These are phyloP conservation scores for Candida neerlandica DNA, from an alignment of 1,139 yeast species.

Conservation along the genomic window DNA sequence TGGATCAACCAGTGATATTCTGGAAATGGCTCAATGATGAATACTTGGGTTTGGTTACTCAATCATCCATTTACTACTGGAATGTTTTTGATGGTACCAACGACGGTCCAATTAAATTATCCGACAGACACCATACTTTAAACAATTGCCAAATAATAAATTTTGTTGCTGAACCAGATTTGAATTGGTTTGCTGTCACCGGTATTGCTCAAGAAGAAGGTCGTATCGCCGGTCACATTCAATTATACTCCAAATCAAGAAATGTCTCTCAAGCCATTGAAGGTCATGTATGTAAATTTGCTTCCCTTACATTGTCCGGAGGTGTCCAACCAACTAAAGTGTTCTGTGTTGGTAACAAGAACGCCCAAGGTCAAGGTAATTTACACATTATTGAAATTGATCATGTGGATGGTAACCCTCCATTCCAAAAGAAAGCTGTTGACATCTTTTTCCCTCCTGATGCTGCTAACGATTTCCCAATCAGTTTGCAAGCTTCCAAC, in stretches of 20 bases:
- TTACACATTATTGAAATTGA: constrained; percentile 96
- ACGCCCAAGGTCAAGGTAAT: constrained; percentile 81
- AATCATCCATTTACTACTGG: constrained; percentile 75
- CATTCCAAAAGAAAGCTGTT: constrained; percentile 83
- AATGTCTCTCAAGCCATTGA: constrained; percentile 96
- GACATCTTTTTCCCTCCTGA: constrained; percentile 97
- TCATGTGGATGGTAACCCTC: constrained; percentile 85
- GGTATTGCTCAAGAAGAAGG: constrained; percentile 97
- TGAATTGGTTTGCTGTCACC: constrained; percentile 92
- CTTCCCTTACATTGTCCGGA: constrained; percentile 72
- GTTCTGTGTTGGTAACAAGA: constrained; percentile 88
- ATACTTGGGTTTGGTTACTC: constrained; percentile 83
- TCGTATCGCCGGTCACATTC: constrained; percentile 95
- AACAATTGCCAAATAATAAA: constrained; percentile 88
- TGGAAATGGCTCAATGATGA: constrained; percentile 91
- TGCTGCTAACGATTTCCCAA: constrained; percentile 95
- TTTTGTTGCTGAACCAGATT: constrained; percentile 77
- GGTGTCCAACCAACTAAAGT: constrained; percentile 79
- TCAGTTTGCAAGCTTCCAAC: constrained; percentile 84
- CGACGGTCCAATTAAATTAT: constrained; percentile 72
- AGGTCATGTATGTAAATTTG: constrained; percentile 95
- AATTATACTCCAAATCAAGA: constrained; percentile 83
- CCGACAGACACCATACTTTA: constrained; percentile 82
- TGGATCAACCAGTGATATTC: constrained; percentile 87
- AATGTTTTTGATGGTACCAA: constrained; percentile 81